phyloP scores from a whole-genome alignment of 495 filamentous ascomycete genomes.

The Penicillium soppii region DNA sequence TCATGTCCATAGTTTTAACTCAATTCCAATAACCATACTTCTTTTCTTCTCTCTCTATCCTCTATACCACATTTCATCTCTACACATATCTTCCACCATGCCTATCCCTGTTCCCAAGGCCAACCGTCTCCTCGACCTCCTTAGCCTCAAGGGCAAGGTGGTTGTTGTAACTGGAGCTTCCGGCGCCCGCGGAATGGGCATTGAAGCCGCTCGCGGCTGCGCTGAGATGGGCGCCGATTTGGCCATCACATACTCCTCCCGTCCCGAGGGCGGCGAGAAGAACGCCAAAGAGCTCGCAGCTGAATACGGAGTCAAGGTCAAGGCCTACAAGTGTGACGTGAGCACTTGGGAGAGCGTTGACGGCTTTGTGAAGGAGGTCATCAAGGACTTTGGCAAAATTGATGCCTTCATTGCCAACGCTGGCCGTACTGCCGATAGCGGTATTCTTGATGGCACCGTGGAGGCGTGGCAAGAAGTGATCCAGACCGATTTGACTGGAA shows the following conservation, averaged over 20 bases:
- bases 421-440: conserved; percentile 60
- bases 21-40: background rate
- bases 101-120: conserved; percentile 59
- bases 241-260: conserved; percentile 65
- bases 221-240: conserved; percentile 72
- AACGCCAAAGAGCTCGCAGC: conserved; percentile 60
- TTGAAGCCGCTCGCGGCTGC: conserved; percentile 69
- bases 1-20: background rate
- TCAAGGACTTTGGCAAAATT: conserved; percentile 63
- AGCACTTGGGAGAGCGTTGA: conserved; percentile 51
- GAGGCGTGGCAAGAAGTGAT: conserved; percentile 68
- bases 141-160: conserved; percentile 73
- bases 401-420: conserved; percentile 71
- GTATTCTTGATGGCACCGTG: conserved; percentile 62
- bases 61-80: background rate
- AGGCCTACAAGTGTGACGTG: conserved; percentile 63
- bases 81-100: conserved; percentile 23
- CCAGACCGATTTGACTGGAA: conserved; percentile 62
- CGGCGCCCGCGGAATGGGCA: conserved; percentile 68
- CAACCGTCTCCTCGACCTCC: conserved; percentile 59
- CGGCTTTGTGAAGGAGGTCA: conserved; percentile 49
- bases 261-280: conserved; percentile 59
- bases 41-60: background rate
- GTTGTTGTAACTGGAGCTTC: conserved; percentile 71
- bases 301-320: conserved; percentile 64